phyloP scores from a whole-genome alignment of 2,329 filamentous ascomycete species.

The Penicillium hesseltinei region DNA sequence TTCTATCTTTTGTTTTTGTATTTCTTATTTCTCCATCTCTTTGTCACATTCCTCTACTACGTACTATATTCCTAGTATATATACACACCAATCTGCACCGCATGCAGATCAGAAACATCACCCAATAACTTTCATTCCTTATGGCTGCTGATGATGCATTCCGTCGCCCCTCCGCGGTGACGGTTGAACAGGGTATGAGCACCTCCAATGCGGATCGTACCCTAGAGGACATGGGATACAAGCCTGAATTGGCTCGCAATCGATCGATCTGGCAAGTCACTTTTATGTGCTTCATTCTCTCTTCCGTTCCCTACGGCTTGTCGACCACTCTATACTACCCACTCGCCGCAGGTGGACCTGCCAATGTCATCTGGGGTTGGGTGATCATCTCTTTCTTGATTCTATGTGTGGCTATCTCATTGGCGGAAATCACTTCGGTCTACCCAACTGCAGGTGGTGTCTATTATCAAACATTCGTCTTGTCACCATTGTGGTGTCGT shows the following conservation, averaged over 20 bases:
- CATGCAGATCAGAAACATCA: neutral
- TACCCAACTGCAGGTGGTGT: constrained; percentile 67
- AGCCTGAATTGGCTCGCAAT: constrained; percentile 60
- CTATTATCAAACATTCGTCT: constrained; percentile 68
- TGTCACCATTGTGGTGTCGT: constrained; percentile 61
- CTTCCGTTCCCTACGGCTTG: constrained; percentile 66
- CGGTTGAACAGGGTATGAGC: constrained; percentile 11
- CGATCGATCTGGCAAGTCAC: constrained; percentile 42
- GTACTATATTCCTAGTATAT: neutral
- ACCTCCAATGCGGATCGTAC: constrained; percentile 21
- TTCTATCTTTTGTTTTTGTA: constrained; percentile 1
- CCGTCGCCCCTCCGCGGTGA: constrained; percentile 17
- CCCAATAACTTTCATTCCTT: neutral
- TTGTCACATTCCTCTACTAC: neutral
- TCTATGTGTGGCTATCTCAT: constrained; percentile 60
- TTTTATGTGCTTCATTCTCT: constrained; percentile 60
- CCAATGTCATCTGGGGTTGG: constrained; percentile 71
- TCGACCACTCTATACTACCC: constrained; percentile 66
- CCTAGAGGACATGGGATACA: constrained; percentile 57
- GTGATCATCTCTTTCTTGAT: constrained; percentile 62
- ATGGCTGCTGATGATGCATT: constrained; percentile 13
- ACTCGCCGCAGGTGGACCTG: constrained; percentile 65
- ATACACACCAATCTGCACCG: neutral
- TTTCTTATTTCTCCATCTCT: neutral
- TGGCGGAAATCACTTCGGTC: constrained; percentile 67